phyloP scores from a whole-genome alignment of 2,329 filamentous ascomycete species.

The Fusarium compactum region DNA sequence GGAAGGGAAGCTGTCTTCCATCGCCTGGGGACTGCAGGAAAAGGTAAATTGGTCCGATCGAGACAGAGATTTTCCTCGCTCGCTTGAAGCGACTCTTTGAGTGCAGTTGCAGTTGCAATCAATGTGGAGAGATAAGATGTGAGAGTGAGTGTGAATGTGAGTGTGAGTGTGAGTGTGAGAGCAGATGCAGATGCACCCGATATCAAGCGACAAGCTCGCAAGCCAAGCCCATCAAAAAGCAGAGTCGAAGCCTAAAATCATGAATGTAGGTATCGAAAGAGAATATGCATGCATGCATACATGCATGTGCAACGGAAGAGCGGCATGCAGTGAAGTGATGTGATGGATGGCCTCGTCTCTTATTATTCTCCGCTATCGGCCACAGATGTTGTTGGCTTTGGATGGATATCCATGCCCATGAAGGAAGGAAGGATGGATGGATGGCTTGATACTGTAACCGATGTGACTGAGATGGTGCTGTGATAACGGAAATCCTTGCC shows the following conservation, averaged over 20 bases:
- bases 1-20: not conserved
- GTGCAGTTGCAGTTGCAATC: conserved; percentile 23
- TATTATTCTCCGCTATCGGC: conserved; percentile 2
- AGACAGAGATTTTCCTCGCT: too few relatives aligned
- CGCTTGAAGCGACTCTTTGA: too few relatives aligned
- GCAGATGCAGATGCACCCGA: conserved; percentile 17
- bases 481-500: conserved; percentile 1
- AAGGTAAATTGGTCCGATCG: not conserved
- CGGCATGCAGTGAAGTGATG: not conserved
- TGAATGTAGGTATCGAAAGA: not conserved
- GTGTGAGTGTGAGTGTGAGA: not conserved
- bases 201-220: conserved; percentile 22
- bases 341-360: not conserved
- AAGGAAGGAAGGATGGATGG: not conserved
- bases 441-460: not conserved
- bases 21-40: not conserved
- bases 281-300: not conserved
- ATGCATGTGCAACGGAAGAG: conserved; percentile 1
- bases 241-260: not conserved
- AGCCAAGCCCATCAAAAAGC: not conserved
- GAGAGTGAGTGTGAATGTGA: not conserved
- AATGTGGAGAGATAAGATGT: conserved; percentile 22
- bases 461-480: conserved; percentile 5
- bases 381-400: not conserved
- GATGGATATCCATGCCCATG: not conserved